A percentile compares a stretch with the other conserved stretches of the same genome.
phyloP scores from a whole-genome alignment of 2,329 filamentous ascomycete species.

The Fusarium sp. region DNA sequence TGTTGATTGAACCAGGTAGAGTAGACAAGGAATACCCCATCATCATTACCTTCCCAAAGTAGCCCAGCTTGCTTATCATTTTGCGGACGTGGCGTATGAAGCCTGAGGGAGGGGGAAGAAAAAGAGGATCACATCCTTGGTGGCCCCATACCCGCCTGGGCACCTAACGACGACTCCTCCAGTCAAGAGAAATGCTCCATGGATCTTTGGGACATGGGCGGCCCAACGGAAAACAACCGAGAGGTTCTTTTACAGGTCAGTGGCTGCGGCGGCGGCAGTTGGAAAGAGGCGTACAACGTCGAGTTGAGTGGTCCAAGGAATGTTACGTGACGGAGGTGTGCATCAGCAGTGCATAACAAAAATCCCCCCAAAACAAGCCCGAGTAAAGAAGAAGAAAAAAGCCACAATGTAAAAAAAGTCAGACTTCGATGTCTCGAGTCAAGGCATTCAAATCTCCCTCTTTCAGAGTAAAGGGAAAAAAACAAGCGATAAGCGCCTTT shows the following conservation, averaged over 20 bases:
- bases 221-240: slow-evolving; percentile 18
- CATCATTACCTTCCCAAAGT: slow-evolving; percentile 38
- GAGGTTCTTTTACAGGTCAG: not conserved
- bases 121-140: not conserved
- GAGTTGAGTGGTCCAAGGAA: not conserved
- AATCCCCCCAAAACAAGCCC: slow-evolving; percentile 3
- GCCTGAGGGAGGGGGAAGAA: not conserved
- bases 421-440: slow-evolving; percentile 1
- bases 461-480: not conserved
- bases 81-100: slow-evolving; percentile 21
- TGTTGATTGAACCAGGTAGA: slow-evolving; percentile 10
- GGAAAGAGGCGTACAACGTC: not conserved
- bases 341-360: slow-evolving; percentile 4
- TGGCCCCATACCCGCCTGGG: not conserved
- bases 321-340: not conserved
- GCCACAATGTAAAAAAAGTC: not conserved
- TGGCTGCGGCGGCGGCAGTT: slow-evolving; percentile 3
- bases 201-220: not conserved
- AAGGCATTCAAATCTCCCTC: not conserved
- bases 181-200: not conserved
- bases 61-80: slow-evolving; percentile 34
- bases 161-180: not conserved
- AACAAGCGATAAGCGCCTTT: slow-evolving; percentile 24
- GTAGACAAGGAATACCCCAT: slow-evolving; percentile 2
- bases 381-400: not conserved